These are phyloP conservation scores for Penicillium sp. DNA, from an alignment of 2,329 filamentous ascomycete species.

Conservation along the genomic window DNA sequence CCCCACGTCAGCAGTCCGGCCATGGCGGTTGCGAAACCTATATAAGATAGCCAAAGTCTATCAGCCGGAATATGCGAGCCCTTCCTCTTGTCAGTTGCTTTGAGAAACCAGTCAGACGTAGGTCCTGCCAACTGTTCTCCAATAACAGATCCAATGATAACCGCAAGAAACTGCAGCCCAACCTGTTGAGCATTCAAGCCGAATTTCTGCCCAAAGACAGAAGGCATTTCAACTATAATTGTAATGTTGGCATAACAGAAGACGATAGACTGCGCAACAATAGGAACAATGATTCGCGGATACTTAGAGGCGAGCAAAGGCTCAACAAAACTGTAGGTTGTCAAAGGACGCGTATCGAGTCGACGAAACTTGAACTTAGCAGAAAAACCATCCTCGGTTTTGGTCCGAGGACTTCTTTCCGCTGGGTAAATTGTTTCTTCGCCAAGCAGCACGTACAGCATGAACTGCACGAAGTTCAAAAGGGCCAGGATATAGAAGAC, in stretches of 20 bases:
- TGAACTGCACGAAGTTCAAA: conserved; percentile 57
- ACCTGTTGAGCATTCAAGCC: conserved; percentile 61
- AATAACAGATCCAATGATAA: conserved; percentile 61
- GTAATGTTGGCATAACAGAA: conserved; percentile 60
- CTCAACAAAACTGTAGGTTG: conserved; percentile 52
- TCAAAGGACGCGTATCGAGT: too few relatives aligned
- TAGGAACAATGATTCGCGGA: conserved; percentile 54
- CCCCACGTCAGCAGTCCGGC: conserved; percentile 60
- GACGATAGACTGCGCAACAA: conserved; percentile 58
- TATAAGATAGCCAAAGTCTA: conserved; percentile 62
- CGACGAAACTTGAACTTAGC: background rate
- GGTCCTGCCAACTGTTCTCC: conserved; percentile 63
- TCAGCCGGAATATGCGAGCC: conserved; percentile 51
- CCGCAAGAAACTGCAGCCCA: conserved; percentile 60
- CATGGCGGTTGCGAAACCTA: conserved; percentile 56
- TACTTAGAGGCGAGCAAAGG: conserved; percentile 51
- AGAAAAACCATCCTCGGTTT: conserved; percentile 7
- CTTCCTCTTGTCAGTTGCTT: conserved; percentile 38
- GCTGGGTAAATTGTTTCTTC: too few relatives aligned
- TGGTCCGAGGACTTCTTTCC: too few relatives aligned
- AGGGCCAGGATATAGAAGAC: conserved; percentile 63
- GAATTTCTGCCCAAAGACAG: conserved; percentile 59
- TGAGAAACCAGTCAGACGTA: conserved; percentile 56
- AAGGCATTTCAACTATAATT: conserved; percentile 62
- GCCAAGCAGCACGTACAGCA: conserved; percentile 57